A percentile compares a stretch with the other conserved stretches of the same genome.
Conservation (phyloP, 2,329 filamentous ascomycete species). For the Mollisia scopiformis region DNA sequence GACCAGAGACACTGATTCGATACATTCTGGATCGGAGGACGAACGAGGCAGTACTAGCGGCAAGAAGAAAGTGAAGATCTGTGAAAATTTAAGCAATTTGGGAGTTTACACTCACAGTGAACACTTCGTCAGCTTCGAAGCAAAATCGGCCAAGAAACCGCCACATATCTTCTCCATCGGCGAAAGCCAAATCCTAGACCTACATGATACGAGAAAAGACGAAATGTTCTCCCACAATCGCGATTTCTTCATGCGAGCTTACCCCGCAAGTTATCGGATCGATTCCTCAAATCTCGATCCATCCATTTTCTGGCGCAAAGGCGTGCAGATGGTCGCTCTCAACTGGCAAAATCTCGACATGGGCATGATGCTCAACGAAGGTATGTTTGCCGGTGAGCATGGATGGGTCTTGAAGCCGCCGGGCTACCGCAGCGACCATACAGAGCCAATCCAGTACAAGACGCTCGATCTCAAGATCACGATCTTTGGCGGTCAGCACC, state of each 20-base stretch:
- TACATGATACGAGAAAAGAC: constrained; percentile 55
- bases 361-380: constrained; percentile 95
- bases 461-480: constrained; percentile 71
- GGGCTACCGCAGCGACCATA: constrained; percentile 61
- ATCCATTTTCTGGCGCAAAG: constrained; percentile 81
- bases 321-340: constrained; percentile 87
- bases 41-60: constrained; percentile 25
- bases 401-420: constrained; percentile 87
- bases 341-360: constrained; percentile 94
- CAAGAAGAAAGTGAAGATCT: constrained; percentile 56
- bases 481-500: constrained; percentile 75
- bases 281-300: constrained; percentile 88
- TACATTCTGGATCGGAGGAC: constrained; percentile 35
- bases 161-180: constrained; percentile 71
- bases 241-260: constrained; percentile 82
- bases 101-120: constrained; percentile 88
- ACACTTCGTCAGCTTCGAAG: constrained; percentile 74
- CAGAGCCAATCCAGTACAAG: constrained; percentile 42
- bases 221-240: constrained; percentile 81
- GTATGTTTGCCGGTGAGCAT: constrained; percentile 80
- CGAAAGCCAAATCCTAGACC: constrained; percentile 65
- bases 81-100: constrained; percentile 70
- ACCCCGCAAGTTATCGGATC: constrained; percentile 81
- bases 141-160: constrained; percentile 61
- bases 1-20: constrained; percentile 29